Conservation (phyloP, 2,329 filamentous ascomycete genomes). For the Aureobasidium namibiae region DNA sequence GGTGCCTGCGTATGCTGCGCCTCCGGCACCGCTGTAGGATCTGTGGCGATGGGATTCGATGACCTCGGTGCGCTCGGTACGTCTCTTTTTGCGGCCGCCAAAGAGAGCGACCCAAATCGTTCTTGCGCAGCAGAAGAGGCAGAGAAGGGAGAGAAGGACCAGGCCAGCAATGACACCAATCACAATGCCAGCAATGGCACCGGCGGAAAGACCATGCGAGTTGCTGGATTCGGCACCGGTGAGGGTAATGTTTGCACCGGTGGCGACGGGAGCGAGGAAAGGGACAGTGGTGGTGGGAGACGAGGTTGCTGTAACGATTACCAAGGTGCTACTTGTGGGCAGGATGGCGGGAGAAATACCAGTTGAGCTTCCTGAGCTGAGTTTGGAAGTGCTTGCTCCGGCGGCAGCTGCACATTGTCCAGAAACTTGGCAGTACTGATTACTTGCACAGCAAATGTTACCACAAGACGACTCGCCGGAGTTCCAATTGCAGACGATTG, state of each 20-base stretch:
- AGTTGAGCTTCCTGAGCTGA: constrained; percentile 25
- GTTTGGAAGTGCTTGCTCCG: constrained; percentile 25
- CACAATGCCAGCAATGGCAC: constrained; percentile 74
- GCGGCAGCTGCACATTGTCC: constrained; percentile 52
- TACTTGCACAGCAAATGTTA: constrained; percentile 59
- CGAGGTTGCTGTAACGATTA: constrained; percentile 41
- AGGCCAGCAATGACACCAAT: constrained; percentile 64
- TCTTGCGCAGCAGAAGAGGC: constrained; percentile 61
- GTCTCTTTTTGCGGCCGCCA: constrained; percentile 40
- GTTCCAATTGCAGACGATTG: constrained; percentile 37
- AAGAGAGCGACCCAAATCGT: constrained; percentile 50
- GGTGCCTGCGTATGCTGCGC: constrained; percentile 29
- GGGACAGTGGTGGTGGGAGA: constrained; percentile 40
- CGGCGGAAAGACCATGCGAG: constrained; percentile 49
- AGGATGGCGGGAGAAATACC: constrained; percentile 38
- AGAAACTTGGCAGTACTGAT: constrained; percentile 56
- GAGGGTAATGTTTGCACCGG: constrained; percentile 39
- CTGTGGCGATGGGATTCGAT: constrained; percentile 54
- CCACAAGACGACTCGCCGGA: constrained; percentile 54
- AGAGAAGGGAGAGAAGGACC: constrained; percentile 58
- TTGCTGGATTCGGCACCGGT: constrained; percentile 24
- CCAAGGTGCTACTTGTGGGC: constrained; percentile 47
- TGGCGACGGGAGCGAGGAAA: constrained; percentile 46
- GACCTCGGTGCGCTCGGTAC: constrained; percentile 47
- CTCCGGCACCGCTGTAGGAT: constrained; percentile 49